Evolutionary conservation across 495 filamentous ascomycete genomes (phyloP), one percentile per base, ranked within the genome.

Genomic region (Hypoxylon fragiforme): DNA sequence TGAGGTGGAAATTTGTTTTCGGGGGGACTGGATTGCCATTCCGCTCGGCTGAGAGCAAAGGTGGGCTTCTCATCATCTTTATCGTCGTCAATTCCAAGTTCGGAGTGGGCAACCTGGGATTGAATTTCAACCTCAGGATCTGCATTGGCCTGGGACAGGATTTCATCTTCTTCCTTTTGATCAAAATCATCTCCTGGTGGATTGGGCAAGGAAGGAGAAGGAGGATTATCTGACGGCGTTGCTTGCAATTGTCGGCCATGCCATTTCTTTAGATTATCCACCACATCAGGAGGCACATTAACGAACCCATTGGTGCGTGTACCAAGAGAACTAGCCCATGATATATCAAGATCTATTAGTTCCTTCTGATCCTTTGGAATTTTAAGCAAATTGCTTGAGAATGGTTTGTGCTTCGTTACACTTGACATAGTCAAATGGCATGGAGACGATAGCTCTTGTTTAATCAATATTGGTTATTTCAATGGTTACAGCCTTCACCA

Each of bases 311-410:
- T 42, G 1, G 62, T 24, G 8, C 32, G 22, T 21, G 15, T 28
- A 12, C 21, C 54, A 0, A 50, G 52, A 24, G 41, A 34, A 26
- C 46, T 26, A 11, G 55, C 65, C 77, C 77, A 79, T 1, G 73
- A 68, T 21, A 81, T 72, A 12, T 65, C 51, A 2, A 69, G 63
- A 12, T 81, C 74, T 3, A 95, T 65, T 13, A 91, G 64, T 14
- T 72, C 60, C 40, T 70, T 68, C 62, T 95, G 90, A 12, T 82
- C 78, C 26, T 69, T 76, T 4, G 82, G 79, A 37, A 91, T 81
- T 24, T 53, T 71, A 19, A 83, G 66, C 56, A 85, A 46, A 24
- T 13, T 31, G n/a, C 46, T 28, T 38, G 16, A 31, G 65, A 44
- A 7, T 38, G n/a, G n/a, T n/a, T n/a, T n/a, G n/a, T n/a, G n/a